Conservation (phyloP, 2,329 filamentous ascomycete genomes). For the Arthrobotrys entomopaga region DNA sequence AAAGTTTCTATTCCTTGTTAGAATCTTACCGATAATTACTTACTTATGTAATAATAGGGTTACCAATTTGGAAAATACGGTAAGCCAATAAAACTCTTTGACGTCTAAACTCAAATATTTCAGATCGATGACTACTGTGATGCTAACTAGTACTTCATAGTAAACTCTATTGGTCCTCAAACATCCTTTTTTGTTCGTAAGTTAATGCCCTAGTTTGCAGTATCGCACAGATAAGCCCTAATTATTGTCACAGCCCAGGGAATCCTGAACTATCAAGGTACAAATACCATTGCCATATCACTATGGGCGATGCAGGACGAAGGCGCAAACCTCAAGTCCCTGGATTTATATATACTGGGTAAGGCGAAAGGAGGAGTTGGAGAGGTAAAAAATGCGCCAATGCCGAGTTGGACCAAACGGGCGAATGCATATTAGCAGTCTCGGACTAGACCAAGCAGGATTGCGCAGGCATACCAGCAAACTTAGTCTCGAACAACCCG, state of each 20-base stretch:
- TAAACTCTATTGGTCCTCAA: constrained; percentile 76
- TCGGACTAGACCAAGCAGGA: no score
- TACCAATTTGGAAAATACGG: constrained; percentile 76
- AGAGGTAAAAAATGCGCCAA: constrained; percentile 61
- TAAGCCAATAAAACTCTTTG: constrained; percentile 58
- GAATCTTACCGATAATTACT: neutral
- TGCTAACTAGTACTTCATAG: constrained; percentile 3
- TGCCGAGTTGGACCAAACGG: constrained; percentile 36
- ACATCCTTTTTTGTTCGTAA: constrained; percentile 72
- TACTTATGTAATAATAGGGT: constrained; percentile 63
- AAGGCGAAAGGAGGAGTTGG: constrained; percentile 67
- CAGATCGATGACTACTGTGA: neutral
- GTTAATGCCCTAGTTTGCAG: neutral
- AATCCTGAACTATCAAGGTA: constrained; percentile 75
- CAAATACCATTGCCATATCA: constrained; percentile 75
- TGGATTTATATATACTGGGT: constrained; percentile 67
- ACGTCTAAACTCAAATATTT: constrained; percentile 1
- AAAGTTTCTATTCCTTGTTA: neutral
- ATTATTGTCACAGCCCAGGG: constrained; percentile 49
- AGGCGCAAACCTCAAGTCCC: constrained; percentile 69
- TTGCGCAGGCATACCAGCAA: no score
- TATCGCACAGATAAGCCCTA: neutral
- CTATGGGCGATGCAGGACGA: constrained; percentile 73
- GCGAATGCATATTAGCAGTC: constrained; percentile 31
- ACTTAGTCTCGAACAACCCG: no score